Conservation (phyloP, 208 protist species). For the Acanthamoeba castellanii region DNA sequence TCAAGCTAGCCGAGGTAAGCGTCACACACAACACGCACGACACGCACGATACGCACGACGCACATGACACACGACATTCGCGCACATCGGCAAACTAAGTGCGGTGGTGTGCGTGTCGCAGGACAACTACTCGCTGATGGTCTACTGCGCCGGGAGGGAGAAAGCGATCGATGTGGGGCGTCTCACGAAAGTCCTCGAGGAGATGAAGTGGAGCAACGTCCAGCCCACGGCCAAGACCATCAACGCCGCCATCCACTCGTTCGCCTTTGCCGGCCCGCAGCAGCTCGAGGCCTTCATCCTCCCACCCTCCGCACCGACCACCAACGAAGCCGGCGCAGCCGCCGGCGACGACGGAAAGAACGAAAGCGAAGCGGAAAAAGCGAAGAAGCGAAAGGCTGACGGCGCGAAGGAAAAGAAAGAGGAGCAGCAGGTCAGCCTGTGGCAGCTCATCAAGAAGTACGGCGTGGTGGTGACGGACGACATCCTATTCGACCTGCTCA, state of each 20-base stretch:
- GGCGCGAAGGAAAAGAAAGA: neutral
- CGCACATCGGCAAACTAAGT: neutral
- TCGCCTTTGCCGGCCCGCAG: neutral
- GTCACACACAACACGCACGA: too few relatives aligned
- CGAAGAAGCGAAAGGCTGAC: neutral
- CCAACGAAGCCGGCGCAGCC: neutral
- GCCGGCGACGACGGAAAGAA: neutral
- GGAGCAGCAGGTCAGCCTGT: neutral
- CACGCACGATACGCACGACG: neutral
- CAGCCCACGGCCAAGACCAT: constrained; percentile 3
- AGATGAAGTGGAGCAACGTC: neutral
- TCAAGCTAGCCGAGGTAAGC: neutral
- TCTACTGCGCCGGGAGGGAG: neutral
- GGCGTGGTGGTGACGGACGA: neutral
- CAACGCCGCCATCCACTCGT: constrained; percentile 1
- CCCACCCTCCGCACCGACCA: neutral
- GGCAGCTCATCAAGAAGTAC: constrained; percentile 1
- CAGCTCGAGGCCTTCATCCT: neutral
- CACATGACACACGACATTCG: neutral
- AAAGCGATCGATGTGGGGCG: neutral
- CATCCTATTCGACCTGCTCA: constrained; percentile 16
- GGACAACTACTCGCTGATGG: constrained; percentile 18
- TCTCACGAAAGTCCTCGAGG: neutral
- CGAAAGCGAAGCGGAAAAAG: neutral
- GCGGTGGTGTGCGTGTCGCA: neutral